Conservation (phyloP, 78 protist genomes). For the Polysphondylium violaceum region DNA sequence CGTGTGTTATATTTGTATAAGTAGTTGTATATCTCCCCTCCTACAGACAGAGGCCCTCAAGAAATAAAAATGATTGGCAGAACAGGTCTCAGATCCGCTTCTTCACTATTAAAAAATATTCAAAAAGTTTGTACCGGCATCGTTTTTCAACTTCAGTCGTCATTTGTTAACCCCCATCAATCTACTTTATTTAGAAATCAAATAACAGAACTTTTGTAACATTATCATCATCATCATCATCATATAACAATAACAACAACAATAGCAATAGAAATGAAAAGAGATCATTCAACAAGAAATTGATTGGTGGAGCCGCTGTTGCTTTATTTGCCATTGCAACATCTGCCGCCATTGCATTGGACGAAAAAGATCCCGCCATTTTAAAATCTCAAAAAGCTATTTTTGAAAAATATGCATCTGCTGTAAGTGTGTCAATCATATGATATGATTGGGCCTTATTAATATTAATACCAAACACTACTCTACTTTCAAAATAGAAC, state of each 20-base stretch:
- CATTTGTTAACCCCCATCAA: no score
- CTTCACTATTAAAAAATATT: no score
- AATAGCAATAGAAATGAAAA: neutral
- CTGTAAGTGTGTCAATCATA: slow-evolving; percentile 32
- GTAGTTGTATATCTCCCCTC: no score
- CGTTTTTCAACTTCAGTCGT: no score
- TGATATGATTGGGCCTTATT: neutral
- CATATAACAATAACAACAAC: neutral
- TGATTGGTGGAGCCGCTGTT: neutral
- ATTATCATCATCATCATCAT: neutral
- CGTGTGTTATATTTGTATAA: no score
- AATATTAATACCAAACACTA: neutral
- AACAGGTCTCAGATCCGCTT: no score
- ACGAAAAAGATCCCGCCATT: neutral
- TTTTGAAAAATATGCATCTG: slow-evolving; percentile 65
- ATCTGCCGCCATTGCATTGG: neutral
- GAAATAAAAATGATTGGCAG: no score
- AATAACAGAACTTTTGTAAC: no score
- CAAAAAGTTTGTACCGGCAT: no score
- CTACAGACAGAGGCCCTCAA: no score
- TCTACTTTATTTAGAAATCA: no score
- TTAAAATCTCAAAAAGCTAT: slow-evolving; percentile 41
- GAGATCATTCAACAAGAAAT: slow-evolving; percentile 8
- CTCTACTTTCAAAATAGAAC: neutral
- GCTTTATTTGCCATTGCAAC: neutral